These are phyloP conservation scores for Cyclotella sp. DNA, from an alignment of 108 stramenopile species.

Conservation along the genomic window DNA sequence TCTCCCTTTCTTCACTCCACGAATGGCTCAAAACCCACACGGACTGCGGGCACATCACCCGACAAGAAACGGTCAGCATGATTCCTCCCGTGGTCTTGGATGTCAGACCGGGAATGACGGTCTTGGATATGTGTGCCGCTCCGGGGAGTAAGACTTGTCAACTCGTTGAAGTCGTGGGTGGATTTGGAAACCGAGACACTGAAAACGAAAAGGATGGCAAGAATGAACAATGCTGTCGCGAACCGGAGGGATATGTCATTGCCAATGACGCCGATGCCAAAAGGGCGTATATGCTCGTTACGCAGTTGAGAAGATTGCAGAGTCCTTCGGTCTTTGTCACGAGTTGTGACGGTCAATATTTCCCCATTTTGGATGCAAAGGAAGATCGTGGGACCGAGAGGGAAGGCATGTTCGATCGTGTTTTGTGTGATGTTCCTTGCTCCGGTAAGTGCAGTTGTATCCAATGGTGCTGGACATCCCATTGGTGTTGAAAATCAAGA, in stretches of 20 bases:
- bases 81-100: slow-evolving; percentile 95
- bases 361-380: slow-evolving; percentile 72
- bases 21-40: slow-evolving; percentile 86
- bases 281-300: slow-evolving; percentile 96
- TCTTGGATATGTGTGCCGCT: slow-evolving; percentile 97
- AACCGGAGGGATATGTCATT: slow-evolving; percentile 85
- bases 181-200: slow-evolving; percentile 6
- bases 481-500: not conserved
- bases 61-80: slow-evolving; percentile 99
- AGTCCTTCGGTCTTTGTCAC: slow-evolving; percentile 90
- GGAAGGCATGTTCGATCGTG: slow-evolving; percentile 92
- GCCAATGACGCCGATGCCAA: slow-evolving; percentile 96
- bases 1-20: slow-evolving; percentile 62
- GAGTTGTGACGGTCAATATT: slow-evolving; percentile 89
- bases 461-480: not conserved
- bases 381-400: slow-evolving; percentile 45
- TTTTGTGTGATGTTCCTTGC: slow-evolving; percentile 98
- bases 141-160: slow-evolving; percentile 99
- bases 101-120: slow-evolving; percentile 77
- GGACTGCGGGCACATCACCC: slow-evolving; percentile 87
- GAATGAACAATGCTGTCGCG: slow-evolving; percentile 20
- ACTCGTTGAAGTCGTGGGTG: slow-evolving; percentile 88
- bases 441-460: slow-evolving; percentile 49
- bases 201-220: slow-evolving; percentile 11
- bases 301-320: slow-evolving; percentile 90